These are phyloP conservation scores for Zygotorulaspora sp. DNA, from an alignment of 805 yeast species.

Conservation along the genomic window DNA sequence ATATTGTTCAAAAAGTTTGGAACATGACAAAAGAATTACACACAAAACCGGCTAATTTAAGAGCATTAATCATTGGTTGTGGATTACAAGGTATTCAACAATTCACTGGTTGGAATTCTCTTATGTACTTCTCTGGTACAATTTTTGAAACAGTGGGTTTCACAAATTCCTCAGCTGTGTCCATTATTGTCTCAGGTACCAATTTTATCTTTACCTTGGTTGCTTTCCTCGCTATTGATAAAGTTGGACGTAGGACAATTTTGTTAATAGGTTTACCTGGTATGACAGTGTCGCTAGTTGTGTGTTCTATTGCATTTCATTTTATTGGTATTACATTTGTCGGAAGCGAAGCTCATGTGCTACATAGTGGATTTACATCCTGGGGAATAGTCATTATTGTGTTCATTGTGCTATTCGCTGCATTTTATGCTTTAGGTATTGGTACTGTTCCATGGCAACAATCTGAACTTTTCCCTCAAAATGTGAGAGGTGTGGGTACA, in stretches of 20 bases:
- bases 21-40: constrained; percentile 62
- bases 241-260: constrained; percentile 81
- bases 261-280: constrained; percentile 78
- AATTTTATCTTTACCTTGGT: constrained; percentile 82
- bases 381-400: constrained; percentile 89
- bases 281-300: constrained; percentile 68
- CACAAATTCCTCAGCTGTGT: constrained; percentile 85
- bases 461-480: constrained; percentile 89
- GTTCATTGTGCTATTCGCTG: constrained; percentile 82
- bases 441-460: constrained; percentile 99
- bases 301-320: constrained; percentile 91
- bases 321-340: constrained; percentile 61
- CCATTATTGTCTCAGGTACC: constrained; percentile 89
- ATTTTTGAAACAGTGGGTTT: constrained; percentile 91
- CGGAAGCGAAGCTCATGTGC: constrained; percentile 42
- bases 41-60: constrained; percentile 67
- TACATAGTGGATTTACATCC: constrained; percentile 49
- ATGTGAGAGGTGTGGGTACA: constrained; percentile 87
- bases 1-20: constrained; percentile 48
- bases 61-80: constrained; percentile 87
- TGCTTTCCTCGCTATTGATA: constrained; percentile 84
- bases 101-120: constrained; percentile 92
- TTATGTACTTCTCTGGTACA: constrained; percentile 92
- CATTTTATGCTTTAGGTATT: constrained; percentile 87
- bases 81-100: constrained; percentile 96